Conservation (phyloP, 192 early-diverging fungal species). For the Podila horticola region DNA sequence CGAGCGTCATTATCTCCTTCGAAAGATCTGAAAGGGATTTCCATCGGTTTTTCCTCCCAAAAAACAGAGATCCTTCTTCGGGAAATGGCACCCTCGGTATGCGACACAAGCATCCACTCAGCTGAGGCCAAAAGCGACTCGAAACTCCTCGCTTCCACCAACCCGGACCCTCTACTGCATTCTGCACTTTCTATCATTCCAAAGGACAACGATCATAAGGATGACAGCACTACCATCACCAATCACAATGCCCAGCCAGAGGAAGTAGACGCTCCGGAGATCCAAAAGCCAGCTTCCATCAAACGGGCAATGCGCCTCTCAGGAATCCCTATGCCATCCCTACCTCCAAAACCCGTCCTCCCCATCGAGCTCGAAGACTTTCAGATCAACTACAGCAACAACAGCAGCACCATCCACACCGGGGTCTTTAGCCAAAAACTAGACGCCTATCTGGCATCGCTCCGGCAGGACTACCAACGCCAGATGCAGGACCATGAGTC, state of each 20-base stretch:
- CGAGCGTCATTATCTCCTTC: too few species aligned
- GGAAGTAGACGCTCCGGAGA: background rate
- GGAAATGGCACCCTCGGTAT: too few species aligned
- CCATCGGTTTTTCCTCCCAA: too few species aligned
- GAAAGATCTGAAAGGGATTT: too few species aligned
- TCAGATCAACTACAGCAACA: constrained; percentile 8
- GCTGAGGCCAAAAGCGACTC: too few species aligned
- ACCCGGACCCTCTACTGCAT: too few species aligned
- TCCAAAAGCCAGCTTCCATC: constrained; percentile 5
- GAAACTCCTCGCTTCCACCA: too few species aligned
- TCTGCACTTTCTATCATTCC: too few species aligned
- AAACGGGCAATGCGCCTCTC: constrained; percentile 22
- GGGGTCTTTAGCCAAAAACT: constrained; percentile 5
- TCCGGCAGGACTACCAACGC: constrained; percentile 19
- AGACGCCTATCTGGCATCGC: constrained; percentile 17
- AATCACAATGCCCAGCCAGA: background rate
- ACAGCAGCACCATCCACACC: background rate
- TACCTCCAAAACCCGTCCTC: constrained; percentile 33
- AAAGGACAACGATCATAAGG: background rate
- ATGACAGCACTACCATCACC: too few species aligned
- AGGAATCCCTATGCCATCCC: constrained; percentile 20
- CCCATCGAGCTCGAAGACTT: constrained; percentile 33
- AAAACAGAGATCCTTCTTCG: too few species aligned
- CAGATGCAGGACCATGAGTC: constrained; percentile 15
- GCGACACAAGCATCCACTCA: too few species aligned